phyloP scores from a whole-genome alignment of 1,284 basidiomycete species.

The Ustilago trichophora region DNA sequence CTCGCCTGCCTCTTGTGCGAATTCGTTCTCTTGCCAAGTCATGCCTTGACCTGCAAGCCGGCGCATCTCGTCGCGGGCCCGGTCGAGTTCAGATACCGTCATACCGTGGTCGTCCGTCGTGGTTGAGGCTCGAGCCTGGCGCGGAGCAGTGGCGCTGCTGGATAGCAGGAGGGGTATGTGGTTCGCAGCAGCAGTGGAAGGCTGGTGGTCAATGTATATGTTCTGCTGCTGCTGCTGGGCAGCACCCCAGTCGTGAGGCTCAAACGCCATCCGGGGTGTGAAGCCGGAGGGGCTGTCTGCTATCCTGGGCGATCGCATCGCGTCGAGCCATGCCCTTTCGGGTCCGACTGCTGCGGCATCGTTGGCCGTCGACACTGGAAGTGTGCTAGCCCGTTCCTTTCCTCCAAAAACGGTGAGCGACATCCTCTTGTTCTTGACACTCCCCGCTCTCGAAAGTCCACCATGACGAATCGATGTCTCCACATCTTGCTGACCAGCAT shows the following conservation, averaged over 20 bases:
- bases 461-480: constrained; percentile 7
- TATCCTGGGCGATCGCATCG: constrained; percentile 40
- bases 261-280: constrained; percentile 47
- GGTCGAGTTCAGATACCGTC: constrained; percentile 24
- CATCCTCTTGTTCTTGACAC: constrained; percentile 29
- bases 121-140: neutral
- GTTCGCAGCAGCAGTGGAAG: neutral
- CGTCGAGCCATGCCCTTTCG: constrained; percentile 36
- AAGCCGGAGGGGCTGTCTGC: constrained; percentile 47
- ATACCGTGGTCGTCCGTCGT: constrained; percentile 12
- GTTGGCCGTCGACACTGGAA: constrained; percentile 4
- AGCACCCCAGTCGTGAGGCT: constrained; percentile 32
- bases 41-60: constrained; percentile 32
- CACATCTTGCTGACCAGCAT: neutral
- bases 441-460: constrained; percentile 18
- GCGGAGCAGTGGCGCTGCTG: constrained; percentile 5
- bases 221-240: constrained; percentile 10
- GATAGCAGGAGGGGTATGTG: constrained; percentile 39
- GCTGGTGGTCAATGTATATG: no score
- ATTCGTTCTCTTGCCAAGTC: constrained; percentile 9
- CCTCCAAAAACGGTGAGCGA: constrained; percentile 39
- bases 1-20: constrained; percentile 7
- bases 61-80: constrained; percentile 33
- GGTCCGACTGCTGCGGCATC: constrained; percentile 5
- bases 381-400: constrained; percentile 20